Base-by-base conservation (phyloP, 495 filamentous ascomycete genomes). In the Aspergillus cristatus region DNA sequence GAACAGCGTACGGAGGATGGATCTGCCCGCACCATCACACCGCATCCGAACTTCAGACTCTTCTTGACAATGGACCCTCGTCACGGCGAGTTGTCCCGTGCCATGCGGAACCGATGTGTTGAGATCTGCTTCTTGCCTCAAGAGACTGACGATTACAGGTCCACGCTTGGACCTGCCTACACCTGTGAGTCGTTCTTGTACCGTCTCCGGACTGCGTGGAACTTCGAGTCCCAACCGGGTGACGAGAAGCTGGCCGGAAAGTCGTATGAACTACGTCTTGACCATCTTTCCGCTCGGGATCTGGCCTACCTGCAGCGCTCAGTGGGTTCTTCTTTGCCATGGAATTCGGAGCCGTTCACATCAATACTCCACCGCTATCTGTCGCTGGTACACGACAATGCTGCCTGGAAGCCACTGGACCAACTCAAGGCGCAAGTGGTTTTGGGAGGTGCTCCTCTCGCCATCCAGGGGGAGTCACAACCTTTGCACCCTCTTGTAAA, bases 21-120 rank as follows among this genome's bases (percentile, higher is more conserved):
- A 12, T 81, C 84, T 42, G 81, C 89, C 25, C 76, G 81, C 38
- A 60, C 91, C 17, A 74, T 99, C 29, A 73, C 62, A 35, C 86
- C 90, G 2, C 89, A 96, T 67, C 75, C 83, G 0, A 75, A 84
- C 32, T 99, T 97, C 58, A 75, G 93, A 38, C 70, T 99, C 8
- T 97, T 99, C 60, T 58, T 99, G 45, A 97, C 89, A 2, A 84
- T 94, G 69, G 90, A 99, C 57, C 81, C 93, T 31, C 79, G 79
- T 16, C 81, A 94, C 58, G 93, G 93, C 7, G 93, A 99, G 53
- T 70, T 99, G 16, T 97, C 93, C 6, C 73, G 90, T 39, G 93
- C 93, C 3, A 97, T 99, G 93, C 74, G 93, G 37, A 99, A 99
- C 57, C 75, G 93, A 52, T 84, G 86, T 39, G 70, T 95, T 35